A percentile compares a stretch with the other conserved stretches of the same genome.
Conservation (phyloP, 2,329 filamentous ascomycete species). For the Pseudogymnoascus sp. region DNA sequence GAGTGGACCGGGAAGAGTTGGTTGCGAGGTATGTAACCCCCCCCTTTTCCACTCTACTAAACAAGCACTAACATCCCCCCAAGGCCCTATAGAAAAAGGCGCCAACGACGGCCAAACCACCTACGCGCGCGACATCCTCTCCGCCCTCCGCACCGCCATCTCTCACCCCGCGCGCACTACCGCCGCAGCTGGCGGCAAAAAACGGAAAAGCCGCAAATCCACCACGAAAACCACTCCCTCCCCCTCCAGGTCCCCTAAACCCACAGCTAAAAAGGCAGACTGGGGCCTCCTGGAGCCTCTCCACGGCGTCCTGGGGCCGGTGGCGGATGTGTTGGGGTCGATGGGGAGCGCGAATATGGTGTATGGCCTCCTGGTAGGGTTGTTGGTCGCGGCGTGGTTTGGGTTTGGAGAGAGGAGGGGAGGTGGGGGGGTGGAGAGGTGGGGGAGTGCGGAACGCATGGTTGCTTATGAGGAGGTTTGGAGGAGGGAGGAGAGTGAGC, state of each 20-base stretch:
- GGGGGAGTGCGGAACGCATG: slow-evolving; percentile 50
- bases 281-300: slow-evolving; percentile 83
- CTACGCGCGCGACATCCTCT: slow-evolving; percentile 74
- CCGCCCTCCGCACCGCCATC: slow-evolving; percentile 65
- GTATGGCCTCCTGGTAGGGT: slow-evolving; percentile 63
- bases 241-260: slow-evolving; percentile 23
- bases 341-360: slow-evolving; percentile 70
- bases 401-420: slow-evolving; percentile 43
- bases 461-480: slow-evolving; percentile 87
- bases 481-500: slow-evolving; percentile 30
- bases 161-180: slow-evolving; percentile 51
- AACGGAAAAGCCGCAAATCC: slow-evolving; percentile 40
- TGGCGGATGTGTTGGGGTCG: slow-evolving; percentile 60
- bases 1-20: slow-evolving; percentile 98
- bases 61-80: not conserved
- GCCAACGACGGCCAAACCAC: slow-evolving; percentile 80
- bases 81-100: slow-evolving; percentile 92
- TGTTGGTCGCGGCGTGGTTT: slow-evolving; percentile 70
- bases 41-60: not conserved
- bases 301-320: slow-evolving; percentile 58
- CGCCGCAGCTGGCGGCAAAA: slow-evolving; percentile 49
- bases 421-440: slow-evolving; percentile 12
- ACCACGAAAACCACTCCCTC: slow-evolving; percentile 32
- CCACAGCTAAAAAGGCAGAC: slow-evolving; percentile 38
- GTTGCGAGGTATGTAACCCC: slow-evolving; percentile 70